Base-by-base conservation (phyloP, 345 rosid species). In the Populus tremula region DNA sequence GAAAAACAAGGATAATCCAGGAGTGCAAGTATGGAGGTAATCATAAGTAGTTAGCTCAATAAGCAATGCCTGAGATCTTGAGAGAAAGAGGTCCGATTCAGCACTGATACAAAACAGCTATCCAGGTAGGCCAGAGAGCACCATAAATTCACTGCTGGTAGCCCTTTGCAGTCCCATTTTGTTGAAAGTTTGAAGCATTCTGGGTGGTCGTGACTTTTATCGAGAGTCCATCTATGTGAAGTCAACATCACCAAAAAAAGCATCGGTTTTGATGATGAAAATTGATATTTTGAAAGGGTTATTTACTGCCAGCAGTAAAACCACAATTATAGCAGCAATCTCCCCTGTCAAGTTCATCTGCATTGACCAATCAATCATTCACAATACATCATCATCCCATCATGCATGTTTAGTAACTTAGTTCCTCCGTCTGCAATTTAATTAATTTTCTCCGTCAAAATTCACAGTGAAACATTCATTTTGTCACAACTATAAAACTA, bases 211-310 rank as follows among this genome's bases (percentile, higher is more conserved):
- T 53, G 8, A 7, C 59, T 53, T 53, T 53, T 50, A 50, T 50
- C 56, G 6, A 21, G 25, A 54, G 62, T 59, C 64, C 64, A 59
- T 59, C 3, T 23, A 10, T 23, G 64, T 59, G 64, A 10, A 12
- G 64, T 59, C 64, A 67, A 53, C 66, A 67, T 76, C 72, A 74
- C 0, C 14, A n/a, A 33, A 63, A n/a, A 63, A 74, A 5, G 14
- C 77, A 63, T 29, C 18, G 47, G 67, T n/a, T 43, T 20, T n/a
- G 25, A 11, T 33, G 21, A 23, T 6, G 31, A 11, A 69, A 69
- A 69, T 5, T 14, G 27, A 56, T 56, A 1, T 36, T 17, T 18
- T 38, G 11, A 38, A 9, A 35, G 70, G 35, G 33, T 5, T 16
- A 25, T 29, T 31, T 5, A 5, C 18, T 29, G 21, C 5, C 11